phyloP scores from a whole-genome alignment of 2,329 filamentous ascomycete species.

The Cordyceps militaris region DNA sequence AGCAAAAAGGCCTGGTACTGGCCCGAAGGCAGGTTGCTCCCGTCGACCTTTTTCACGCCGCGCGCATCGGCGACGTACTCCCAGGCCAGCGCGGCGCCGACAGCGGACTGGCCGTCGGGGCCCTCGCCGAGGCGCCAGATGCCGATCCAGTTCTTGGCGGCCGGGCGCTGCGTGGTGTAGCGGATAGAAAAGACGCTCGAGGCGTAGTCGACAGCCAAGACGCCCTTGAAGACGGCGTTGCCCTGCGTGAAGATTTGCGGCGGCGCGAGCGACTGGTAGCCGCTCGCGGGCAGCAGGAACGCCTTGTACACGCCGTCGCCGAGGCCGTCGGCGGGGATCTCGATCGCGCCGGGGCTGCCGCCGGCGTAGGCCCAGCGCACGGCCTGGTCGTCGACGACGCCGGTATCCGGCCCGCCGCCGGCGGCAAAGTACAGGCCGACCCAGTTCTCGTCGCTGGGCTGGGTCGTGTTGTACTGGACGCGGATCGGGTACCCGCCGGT shows the following conservation, averaged over 20 bases:
- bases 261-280: slow-evolving; percentile 1
- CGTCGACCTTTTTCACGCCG: neutral
- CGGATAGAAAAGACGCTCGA: neutral
- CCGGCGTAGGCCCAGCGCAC: slow-evolving; percentile 9
- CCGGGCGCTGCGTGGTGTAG: slow-evolving; percentile 4
- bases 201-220: neutral
- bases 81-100: slow-evolving; percentile 1
- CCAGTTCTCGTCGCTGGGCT: slow-evolving; percentile 11
- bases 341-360: neutral
- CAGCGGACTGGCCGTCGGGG: neutral
- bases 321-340: slow-evolving; percentile 2
- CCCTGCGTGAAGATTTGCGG: slow-evolving; percentile 3
- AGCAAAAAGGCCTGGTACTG: slow-evolving; percentile 10
- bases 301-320: slow-evolving; percentile 11
- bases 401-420: slow-evolving; percentile 9
- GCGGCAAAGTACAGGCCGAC: slow-evolving; percentile 10
- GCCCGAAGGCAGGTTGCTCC: slow-evolving; percentile 1
- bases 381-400: neutral
- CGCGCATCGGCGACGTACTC: neutral
- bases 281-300: slow-evolving; percentile 3
- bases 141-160: slow-evolving; percentile 10
- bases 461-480: slow-evolving; percentile 4
- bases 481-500: slow-evolving; percentile 2
- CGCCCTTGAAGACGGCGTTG: slow-evolving; percentile 8
- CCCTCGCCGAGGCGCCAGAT: neutral